Base-by-base conservation (phyloP, 257 asterid species). In the Nicotiana obtusifolia region DNA sequence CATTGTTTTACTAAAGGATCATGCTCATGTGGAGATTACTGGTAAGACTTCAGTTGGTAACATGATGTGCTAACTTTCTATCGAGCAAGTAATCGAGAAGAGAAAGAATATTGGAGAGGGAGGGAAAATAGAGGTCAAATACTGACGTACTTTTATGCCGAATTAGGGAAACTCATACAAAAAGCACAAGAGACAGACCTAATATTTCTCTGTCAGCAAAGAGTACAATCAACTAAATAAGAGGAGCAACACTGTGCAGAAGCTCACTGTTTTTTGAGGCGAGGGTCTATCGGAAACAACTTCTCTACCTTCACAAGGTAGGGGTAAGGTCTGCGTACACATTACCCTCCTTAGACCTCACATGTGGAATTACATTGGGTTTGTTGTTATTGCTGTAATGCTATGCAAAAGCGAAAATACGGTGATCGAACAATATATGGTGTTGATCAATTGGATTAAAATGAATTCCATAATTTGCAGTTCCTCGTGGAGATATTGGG, bases 11-110 rank as follows among this genome's bases (percentile, higher is more conserved):
- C 77, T 56, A 41, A 80, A 53, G 91, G 91, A 1, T 88, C 87
- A 53, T 88, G 91, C 76, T 86, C 88, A 1, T 88, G 91, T 75
- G 81, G 61, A 53, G 89, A 86, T 76, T 88, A 86, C 60, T 88
- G 91, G 91, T 88, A 80, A 65, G 49, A 41, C 5, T 61, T 79
- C 24, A 20, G 78, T 71, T 41, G 33, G 57, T 41, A 69, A 71
- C 24, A 71, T 71, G 78, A 71, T 71, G 60, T 44, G 37, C 22
- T 1, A 57, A 3, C 24, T 5, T 57, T 57, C 7, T 57, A 19
- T 57, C 8, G 4, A 19, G 64, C 60, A 15, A 53, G 60, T 53
- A 53, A 53, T 16, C 9, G 0, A 69, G 33, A 66, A 33, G 76
- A 67, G 53, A 67, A 41, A 41, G 1, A 0, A 41, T 41, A 41